These are phyloP conservation scores for Leishmania gerbilli DNA, from an alignment of 208 protist species.

Conservation along the genomic window DNA sequence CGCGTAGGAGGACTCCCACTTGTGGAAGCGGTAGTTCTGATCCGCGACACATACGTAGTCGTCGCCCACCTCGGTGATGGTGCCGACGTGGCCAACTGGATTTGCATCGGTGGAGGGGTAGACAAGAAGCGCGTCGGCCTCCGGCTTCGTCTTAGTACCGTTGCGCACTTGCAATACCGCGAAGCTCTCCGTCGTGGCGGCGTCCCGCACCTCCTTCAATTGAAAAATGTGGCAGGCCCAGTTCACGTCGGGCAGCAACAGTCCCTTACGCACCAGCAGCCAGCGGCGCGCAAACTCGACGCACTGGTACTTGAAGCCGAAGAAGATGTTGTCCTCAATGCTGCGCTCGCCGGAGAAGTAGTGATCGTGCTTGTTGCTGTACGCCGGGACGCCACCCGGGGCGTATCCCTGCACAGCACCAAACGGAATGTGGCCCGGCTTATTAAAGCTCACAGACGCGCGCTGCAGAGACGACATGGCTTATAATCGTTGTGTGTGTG, in stretches of 20 bases:
- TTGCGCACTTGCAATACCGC: conserved; percentile 58
- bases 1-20: conserved; percentile 67
- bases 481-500: neutral
- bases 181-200: conserved; percentile 52
- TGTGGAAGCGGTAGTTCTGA: conserved; percentile 88
- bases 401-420: conserved; percentile 76
- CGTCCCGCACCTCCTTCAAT: conserved; percentile 65
- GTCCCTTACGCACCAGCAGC: conserved; percentile 76
- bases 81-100: conserved; percentile 75
- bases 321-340: conserved; percentile 76
- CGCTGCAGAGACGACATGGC: conserved; percentile 15
- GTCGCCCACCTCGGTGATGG: conserved; percentile 86
- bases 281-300: conserved; percentile 90
- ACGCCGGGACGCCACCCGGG: conserved; percentile 79
- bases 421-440: conserved; percentile 57
- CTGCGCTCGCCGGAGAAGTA: conserved; percentile 88
- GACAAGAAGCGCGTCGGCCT: conserved; percentile 78
- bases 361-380: conserved; percentile 88
- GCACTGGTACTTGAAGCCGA: conserved; percentile 91
- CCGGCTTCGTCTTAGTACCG: conserved; percentile 58
- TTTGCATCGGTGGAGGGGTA: conserved; percentile 59
- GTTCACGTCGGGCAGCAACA: conserved; percentile 81
- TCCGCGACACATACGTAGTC: conserved; percentile 84
- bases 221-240: conserved; percentile 85
- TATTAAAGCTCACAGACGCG: conserved; percentile 36